A percentile compares a stretch with the other conserved stretches of the same genome.
Conservation (phyloP, 371 early-diverging fungal species). For the Paraphysoderma sedebokerense region DNA sequence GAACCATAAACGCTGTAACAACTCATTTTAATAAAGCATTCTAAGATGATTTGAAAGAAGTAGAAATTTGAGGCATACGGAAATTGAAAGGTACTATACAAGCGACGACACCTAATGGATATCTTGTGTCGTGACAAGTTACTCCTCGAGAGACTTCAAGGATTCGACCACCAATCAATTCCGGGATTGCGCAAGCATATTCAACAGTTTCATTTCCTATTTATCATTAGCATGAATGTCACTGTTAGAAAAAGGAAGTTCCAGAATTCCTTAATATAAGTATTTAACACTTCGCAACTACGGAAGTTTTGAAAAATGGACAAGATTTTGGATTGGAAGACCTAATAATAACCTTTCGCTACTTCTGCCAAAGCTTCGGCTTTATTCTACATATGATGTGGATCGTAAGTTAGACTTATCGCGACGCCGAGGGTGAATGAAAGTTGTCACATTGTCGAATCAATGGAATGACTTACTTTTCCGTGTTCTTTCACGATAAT, state of each 20-base stretch:
- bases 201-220: conserved; percentile 37
- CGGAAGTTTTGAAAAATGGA: neutral
- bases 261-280: no score
- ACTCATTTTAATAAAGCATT: neutral
- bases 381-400: conserved; percentile 9
- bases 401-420: neutral
- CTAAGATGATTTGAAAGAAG: neutral
- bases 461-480: conserved; percentile 4
- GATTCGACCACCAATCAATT: conserved; percentile 29
- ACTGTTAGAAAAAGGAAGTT: no score
- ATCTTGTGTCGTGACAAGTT: conserved; percentile 35
- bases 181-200: conserved; percentile 41
- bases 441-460: neutral
- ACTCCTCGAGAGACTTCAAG: conserved; percentile 37
- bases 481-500: conserved; percentile 51
- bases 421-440: neutral
- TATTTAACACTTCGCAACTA: no score
- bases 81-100: conserved; percentile 48
- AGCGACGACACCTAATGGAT: conserved; percentile 40
- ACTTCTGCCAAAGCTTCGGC: conserved; percentile 32
- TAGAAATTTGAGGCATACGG: no score
- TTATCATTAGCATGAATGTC: no score
- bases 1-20: conserved; percentile 39
- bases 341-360: conserved; percentile 21
- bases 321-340: neutral